Conservation (phyloP, 176 grass and related monocot genomes). For the bread wheat (Triticum aestivum) region DNA sequence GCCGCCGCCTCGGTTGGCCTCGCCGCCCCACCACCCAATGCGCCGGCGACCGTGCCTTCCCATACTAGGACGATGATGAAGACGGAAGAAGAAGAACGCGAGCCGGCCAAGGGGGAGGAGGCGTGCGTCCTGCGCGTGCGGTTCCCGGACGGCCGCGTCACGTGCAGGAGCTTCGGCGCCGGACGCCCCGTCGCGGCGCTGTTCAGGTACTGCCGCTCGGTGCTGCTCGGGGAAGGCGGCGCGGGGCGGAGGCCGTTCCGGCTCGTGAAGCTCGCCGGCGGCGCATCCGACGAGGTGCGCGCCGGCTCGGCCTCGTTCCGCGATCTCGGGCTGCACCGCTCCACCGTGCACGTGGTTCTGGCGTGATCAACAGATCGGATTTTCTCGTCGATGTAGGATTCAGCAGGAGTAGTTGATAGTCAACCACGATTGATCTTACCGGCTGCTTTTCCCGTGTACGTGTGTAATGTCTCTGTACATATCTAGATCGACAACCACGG, state of each 20-base stretch:
- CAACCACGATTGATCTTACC: background rate
- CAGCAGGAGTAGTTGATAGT: background rate
- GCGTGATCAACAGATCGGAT: background rate
- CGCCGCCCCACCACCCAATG: no score
- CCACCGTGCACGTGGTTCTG: background rate
- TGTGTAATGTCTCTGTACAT: no score
- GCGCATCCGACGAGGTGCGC: constrained; percentile 4
- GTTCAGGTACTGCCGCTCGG: constrained; percentile 8
- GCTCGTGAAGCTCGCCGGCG: background rate
- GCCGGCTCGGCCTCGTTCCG: background rate
- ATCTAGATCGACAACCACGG: no score
- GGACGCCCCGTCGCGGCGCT: background rate
- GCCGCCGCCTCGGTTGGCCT: background rate
- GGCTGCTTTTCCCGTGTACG: no score
- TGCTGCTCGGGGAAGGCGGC: background rate
- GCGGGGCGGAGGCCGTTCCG: background rate
- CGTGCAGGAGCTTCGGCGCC: background rate
- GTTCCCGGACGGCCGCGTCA: background rate
- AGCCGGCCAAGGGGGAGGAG: constrained; percentile 3
- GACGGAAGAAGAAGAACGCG: background rate
- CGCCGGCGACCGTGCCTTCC: background rate
- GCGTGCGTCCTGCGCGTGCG: background rate
- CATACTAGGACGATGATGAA: background rate
- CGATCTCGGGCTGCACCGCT: background rate
- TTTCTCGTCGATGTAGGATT: no score